A percentile compares a stretch with the other conserved stretches of the same genome.
These are phyloP conservation scores for Calonectria pseudoturangicola DNA, from an alignment of 2,329 filamentous ascomycete species.

Conservation along the genomic window DNA sequence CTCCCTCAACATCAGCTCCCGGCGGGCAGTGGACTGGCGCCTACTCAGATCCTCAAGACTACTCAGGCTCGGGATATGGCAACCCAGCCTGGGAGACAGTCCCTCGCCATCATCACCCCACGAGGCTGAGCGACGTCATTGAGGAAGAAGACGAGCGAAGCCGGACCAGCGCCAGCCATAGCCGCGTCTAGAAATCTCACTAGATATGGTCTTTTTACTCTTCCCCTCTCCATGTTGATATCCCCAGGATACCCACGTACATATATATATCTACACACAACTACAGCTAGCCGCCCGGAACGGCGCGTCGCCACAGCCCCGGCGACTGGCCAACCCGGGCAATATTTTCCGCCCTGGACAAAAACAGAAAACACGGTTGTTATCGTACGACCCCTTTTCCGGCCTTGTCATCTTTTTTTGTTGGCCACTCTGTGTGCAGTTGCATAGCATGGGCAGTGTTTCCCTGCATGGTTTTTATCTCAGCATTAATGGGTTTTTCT, in stretches of 20 bases:
- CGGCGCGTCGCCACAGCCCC: slow-evolving; percentile 22
- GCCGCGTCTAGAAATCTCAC: slow-evolving; percentile 63
- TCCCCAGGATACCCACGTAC: slow-evolving; percentile 42
- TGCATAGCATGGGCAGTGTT: slow-evolving; percentile 46
- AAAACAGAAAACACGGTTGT: slow-evolving; percentile 33
- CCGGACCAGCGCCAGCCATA: slow-evolving; percentile 82
- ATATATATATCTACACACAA: slow-evolving; percentile 40
- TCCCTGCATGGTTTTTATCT: slow-evolving; percentile 42
- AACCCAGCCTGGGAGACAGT: slow-evolving; percentile 85
- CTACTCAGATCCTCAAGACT: slow-evolving; percentile 73
- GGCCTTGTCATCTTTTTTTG: slow-evolving; percentile 38
- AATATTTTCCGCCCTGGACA: slow-evolving; percentile 32
- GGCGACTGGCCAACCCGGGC: slow-evolving; percentile 23
- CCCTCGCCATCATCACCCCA: slow-evolving; percentile 89
- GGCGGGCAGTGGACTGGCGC: slow-evolving; percentile 64
- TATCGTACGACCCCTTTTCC: slow-evolving; percentile 6
- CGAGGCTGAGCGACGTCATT: slow-evolving; percentile 89
- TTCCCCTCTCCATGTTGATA: slow-evolving; percentile 26
- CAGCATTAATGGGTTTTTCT: slow-evolving; percentile 41
- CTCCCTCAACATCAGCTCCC: slow-evolving; percentile 55
- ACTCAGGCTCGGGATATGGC: slow-evolving; percentile 79
- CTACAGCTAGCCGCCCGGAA: slow-evolving; percentile 38
- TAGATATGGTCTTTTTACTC: slow-evolving; percentile 31
- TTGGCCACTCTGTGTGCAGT: slow-evolving; percentile 42
- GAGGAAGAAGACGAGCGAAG: slow-evolving; percentile 90